phyloP scores from a whole-genome alignment of 2,329 filamentous ascomycete genomes.

The Colletotrichum cuscutae region DNA sequence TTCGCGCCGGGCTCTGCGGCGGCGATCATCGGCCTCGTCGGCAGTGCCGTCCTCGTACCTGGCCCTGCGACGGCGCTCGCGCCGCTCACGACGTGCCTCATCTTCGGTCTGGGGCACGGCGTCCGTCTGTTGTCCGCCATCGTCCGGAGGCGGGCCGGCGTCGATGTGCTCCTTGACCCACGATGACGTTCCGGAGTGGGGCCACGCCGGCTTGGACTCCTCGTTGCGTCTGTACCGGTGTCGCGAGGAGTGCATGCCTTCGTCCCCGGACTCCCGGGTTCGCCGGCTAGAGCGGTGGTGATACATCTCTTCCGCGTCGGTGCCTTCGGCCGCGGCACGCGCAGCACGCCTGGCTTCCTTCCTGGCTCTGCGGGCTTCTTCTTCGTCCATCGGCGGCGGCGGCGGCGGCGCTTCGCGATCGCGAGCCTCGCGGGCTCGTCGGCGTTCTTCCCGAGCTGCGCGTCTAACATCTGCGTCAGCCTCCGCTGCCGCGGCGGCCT shows the following conservation, averaged over 20 bases:
- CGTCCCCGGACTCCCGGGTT: conserved; percentile 54
- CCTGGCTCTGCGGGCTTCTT: conserved; percentile 63
- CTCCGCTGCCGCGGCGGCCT: conserved; percentile 54
- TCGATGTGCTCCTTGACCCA: conserved; percentile 75
- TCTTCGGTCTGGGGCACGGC: conserved; percentile 53
- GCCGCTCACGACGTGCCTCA: conserved; percentile 60
- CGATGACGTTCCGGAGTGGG: conserved; percentile 71
- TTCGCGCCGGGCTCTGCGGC: conserved; percentile 56
- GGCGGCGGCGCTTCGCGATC: conserved; percentile 40
- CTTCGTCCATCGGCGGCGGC: conserved; percentile 52
- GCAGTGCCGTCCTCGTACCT: conserved; percentile 53
- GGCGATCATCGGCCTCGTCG: conserved; percentile 56
- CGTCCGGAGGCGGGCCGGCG: conserved; percentile 66
- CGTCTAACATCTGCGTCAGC: conserved; percentile 61
- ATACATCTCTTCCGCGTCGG: conserved; percentile 49
- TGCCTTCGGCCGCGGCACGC: conserved; percentile 42
- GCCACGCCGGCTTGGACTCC: conserved; percentile 58
- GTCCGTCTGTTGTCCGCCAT: conserved; percentile 44
- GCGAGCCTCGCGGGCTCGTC: conserved; percentile 53
- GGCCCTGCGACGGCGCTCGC: conserved; percentile 56
- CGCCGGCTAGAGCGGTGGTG: conserved; percentile 52
- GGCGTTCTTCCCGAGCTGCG: conserved; percentile 57
- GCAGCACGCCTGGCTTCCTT: conserved; percentile 62
- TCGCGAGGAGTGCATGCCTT: conserved; percentile 54
- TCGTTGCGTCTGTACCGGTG: conserved; percentile 43